Evolutionary conservation across 495 filamentous ascomycete species (phyloP), one percentile per base, ranked within the genome.

Genomic region (Astrothelium macrocarpum): DNA sequence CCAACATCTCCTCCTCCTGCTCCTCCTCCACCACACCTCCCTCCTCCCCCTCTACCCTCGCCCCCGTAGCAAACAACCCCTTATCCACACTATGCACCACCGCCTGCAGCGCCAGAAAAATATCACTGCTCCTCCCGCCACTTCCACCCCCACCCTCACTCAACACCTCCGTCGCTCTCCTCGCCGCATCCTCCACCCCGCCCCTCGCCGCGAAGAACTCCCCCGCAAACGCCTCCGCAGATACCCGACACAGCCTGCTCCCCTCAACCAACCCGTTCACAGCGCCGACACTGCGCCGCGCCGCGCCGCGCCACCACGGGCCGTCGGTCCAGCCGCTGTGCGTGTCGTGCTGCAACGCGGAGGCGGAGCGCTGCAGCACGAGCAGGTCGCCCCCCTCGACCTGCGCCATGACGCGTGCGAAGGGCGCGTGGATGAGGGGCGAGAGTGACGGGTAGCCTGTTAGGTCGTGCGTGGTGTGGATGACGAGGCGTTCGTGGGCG

Each of bases 371-470:
- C 76, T 97, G 94, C 70, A 97, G 86, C 64, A 99, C 95, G 39
- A 97, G 79, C n/a, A 99, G 84, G 72, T 97, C 94, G 26, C 94
- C 94, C 62, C 94, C 94, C 76, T 99, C 94, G 61, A 99, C 94
- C 76, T 99, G 94, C 32, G 92, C 81, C 94, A 99, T 99, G 53
- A 99, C 93, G 60, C 91, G 87, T 62, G 89, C 91, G 79, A 99
- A 99, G 67, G 94, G 91, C 34, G 82, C 81, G 75, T 96, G 92
- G 71, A 97, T 90, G 31, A 97, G 83, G 12, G 92, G 91, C 74
- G 97, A 92, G 64, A 99, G 85, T 43, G 89, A 91, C 10, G 95
- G 94, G 75, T 99, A 99, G 61, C 89, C 90, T 59, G 90, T 85
- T 23, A 97, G 82, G 72, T 97, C 91, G 78, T 97, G 95, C 23